Conservation (phyloP, 163 green algal species). For the Smithsoniella earleae region DNA sequence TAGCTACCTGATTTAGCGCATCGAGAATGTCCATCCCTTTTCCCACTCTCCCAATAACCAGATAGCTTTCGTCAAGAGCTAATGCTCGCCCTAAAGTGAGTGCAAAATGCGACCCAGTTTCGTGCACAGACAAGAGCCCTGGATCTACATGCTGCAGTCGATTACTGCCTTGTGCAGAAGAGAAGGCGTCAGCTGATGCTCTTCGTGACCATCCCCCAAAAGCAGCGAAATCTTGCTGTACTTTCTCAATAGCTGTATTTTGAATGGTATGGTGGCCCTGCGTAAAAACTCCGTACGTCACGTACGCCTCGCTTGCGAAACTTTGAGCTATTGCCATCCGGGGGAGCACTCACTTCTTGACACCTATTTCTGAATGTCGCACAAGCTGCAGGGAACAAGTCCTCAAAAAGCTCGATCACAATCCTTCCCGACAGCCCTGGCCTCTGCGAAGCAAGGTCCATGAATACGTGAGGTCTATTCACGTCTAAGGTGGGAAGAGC, state of each 20-base stretch:
- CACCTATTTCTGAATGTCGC: conserved; percentile 18
- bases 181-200: neutral
- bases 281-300: neutral
- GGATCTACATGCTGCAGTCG: conserved; percentile 19
- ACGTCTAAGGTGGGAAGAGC: neutral
- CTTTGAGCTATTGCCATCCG: neutral
- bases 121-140: neutral
- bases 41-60: neutral
- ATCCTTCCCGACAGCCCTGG: neutral
- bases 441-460: neutral
- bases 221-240: conserved; percentile 15
- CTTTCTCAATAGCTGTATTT: conserved; percentile 12
- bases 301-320: neutral
- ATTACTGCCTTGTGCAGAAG: neutral
- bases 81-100: conserved; percentile 8
- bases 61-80: neutral
- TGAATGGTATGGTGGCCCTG: conserved; percentile 4
- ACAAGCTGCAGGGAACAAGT: conserved; percentile 9
- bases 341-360: neutral
- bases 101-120: conserved; percentile 14
- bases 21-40: conserved; percentile 22
- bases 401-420: conserved; percentile 29
- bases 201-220: neutral
- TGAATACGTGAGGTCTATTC: conserved; percentile 23
- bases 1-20: neutral